These are phyloP conservation scores for Rhipidocladum racemiflorum DNA, from an alignment of 176 grass and related monocot species.

Conservation along the genomic window DNA sequence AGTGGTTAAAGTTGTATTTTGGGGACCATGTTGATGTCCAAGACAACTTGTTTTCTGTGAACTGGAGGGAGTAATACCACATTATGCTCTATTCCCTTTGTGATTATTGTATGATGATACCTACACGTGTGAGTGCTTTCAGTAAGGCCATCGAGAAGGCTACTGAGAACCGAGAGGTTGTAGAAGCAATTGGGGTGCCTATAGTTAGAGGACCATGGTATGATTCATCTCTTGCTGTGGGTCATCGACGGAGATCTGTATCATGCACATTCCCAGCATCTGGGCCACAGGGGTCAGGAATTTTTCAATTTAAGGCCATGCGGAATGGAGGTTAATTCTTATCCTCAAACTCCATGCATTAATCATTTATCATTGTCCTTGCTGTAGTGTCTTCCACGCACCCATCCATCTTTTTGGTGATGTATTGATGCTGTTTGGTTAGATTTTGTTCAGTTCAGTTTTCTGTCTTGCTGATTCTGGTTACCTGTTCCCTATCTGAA, in stretches of 20 bases:
- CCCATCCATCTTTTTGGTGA: neutral
- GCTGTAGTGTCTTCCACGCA: neutral
- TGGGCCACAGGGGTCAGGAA: constrained; percentile 71
- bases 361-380: neutral
- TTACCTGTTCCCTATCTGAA: neutral
- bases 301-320: constrained; percentile 66
- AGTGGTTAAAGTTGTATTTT: too few species aligned
- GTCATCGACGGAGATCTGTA: constrained; percentile 63
- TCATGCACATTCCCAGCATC: constrained; percentile 87
- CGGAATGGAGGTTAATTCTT: constrained; percentile 57
- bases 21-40: too few species aligned
- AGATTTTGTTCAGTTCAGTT: neutral
- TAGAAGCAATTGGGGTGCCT: constrained; percentile 67
- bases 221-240: constrained; percentile 65
- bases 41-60: too few species aligned
- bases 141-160: constrained; percentile 78
- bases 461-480: neutral
- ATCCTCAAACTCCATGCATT: neutral
- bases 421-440: neutral
- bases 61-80: neutral
- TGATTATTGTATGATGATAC: neutral
- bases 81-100: neutral
- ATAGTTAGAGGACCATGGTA: constrained; percentile 89
- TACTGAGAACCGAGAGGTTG: constrained; percentile 47
- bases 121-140: constrained; percentile 34